phyloP scores from a whole-genome alignment of 179 eudicot genomes.

The Actinidia polygama region DNA sequence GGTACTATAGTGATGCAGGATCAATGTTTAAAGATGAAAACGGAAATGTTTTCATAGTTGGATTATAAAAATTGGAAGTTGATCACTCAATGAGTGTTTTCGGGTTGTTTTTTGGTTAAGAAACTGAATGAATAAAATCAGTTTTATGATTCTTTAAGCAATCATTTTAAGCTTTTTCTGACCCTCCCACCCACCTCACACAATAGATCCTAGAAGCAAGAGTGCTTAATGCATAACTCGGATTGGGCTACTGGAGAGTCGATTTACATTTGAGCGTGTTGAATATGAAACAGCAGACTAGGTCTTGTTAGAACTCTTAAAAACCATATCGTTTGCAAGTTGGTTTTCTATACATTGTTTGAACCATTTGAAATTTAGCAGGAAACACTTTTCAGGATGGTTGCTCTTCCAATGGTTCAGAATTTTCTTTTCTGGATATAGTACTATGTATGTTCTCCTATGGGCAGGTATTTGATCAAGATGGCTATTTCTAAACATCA shows the following conservation, averaged over 20 bases:
- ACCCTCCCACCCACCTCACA: too few species aligned
- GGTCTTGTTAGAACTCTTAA: slow-evolving; percentile 36
- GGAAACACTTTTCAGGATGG: slow-evolving; percentile 97
- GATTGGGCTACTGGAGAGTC: slow-evolving; percentile 89
- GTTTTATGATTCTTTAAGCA: too few species aligned
- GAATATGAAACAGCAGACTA: slow-evolving; percentile 95
- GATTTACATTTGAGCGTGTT: slow-evolving; percentile 94
- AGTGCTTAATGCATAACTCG: slow-evolving; percentile 83
- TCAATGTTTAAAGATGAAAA: background rate
- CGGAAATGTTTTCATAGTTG: background rate
- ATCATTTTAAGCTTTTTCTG: background rate
- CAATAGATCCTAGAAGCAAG: slow-evolving; percentile 93
- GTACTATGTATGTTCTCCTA: slow-evolving; percentile 96
- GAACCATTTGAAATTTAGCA: slow-evolving; percentile 39
- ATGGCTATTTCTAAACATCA: background rate
- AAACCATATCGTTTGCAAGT: background rate
- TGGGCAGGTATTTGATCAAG: slow-evolving; percentile 73
- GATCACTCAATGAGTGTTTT: background rate
- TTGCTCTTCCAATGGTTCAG: slow-evolving; percentile 96
- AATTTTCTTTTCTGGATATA: slow-evolving; percentile 97
- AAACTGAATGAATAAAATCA: background rate
- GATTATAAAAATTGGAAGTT: background rate
- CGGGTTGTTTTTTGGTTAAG: background rate
- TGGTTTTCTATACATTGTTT: background rate
- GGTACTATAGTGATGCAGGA: background rate